These are phyloP conservation scores for Colletotrichum melonis DNA, from an alignment of 2,329 filamentous ascomycete species.

Conservation along the genomic window DNA sequence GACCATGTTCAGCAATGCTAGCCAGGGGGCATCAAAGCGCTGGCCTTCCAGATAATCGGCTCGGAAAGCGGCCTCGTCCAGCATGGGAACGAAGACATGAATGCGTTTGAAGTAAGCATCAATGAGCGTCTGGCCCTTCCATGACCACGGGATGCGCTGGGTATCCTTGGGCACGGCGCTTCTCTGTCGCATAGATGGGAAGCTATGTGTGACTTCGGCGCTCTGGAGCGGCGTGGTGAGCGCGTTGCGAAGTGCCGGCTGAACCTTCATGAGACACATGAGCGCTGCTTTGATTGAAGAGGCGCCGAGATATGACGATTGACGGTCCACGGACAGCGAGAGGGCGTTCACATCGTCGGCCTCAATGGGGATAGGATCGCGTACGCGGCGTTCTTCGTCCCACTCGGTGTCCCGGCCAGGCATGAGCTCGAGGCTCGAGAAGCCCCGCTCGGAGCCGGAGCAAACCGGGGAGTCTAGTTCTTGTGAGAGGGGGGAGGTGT, in stretches of 20 bases:
- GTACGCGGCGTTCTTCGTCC: conserved; percentile 71
- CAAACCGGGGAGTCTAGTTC: conserved; percentile 61
- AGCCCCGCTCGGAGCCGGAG: conserved; percentile 60
- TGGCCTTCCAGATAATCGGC: conserved; percentile 64
- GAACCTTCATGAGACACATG: conserved; percentile 74
- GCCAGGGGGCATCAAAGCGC: conserved; percentile 75
- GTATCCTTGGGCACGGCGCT: conserved; percentile 57
- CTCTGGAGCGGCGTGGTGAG: conserved; percentile 60
- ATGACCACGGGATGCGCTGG: conserved; percentile 66
- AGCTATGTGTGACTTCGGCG: conserved; percentile 58
- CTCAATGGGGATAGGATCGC: conserved; percentile 69
- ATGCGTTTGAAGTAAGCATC: conserved; percentile 82
- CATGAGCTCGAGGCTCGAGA: conserved; percentile 73
- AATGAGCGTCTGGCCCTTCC: conserved; percentile 75
- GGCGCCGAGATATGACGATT: conserved; percentile 75
- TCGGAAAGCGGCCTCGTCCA: conserved; percentile 78
- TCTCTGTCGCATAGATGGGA: conserved; percentile 56
- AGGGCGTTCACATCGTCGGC: conserved; percentile 71
- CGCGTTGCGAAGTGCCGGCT: conserved; percentile 58
- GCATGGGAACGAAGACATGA: conserved; percentile 78
- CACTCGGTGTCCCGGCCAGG: conserved; percentile 72
- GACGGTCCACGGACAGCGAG: conserved; percentile 69
- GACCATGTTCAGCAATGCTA: conserved; percentile 80
- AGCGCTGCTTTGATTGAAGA: conserved; percentile 81
- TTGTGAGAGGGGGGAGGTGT: conserved; percentile 59